Evolutionary conservation across 306 rosid species (phyloP), one percentile per base, ranked within the genome.

Genomic region (Astragalus membranaceus): DNA sequence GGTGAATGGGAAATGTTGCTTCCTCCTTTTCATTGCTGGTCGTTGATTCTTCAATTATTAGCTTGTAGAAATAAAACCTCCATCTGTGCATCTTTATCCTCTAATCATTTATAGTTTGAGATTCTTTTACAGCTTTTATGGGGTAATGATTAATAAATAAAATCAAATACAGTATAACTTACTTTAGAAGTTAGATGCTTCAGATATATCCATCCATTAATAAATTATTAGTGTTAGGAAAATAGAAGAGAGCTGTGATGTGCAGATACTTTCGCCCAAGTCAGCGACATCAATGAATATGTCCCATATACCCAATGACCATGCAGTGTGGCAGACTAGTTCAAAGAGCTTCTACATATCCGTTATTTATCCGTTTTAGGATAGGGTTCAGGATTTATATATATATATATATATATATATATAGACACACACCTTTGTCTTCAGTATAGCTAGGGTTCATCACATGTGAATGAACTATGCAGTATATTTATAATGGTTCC

Each of bases 271-370:
- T 73, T 50, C 10, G 41, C 13, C 54, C 56, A 67, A 73, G 80
- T 81, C 80, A 77, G 75, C 67, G 56, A 69, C 77, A 64, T 33
- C 47, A 77, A 68, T 73, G 59, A 73, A 32, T 68, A 33, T 68
- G 72, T 37, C 74, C 67, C 85, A 72, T 80, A 54, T 80, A 54
- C 54, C 52, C 60, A 13, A 50, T 70, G 55, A 54, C 55, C 72
- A 76, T 65, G 72, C 79, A 73, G 50, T 23, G 6, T 37, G 53
- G 57, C 20, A 63, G 57, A 20, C 48, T 61, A 54, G 13, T 60
- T 43, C 23, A 20, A 4, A 5, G 9, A 8, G 5, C 32, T 42
- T 60, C 14, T 30, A 10, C 42, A 58, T 13, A 23, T 69, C 14
- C 36, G 5, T 53, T 53, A 50, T 50, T 53, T 53, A 50, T 50